Evolutionary conservation across 805 yeast species (phyloP).

Genomic region (Brettanomyces custersianus): DNA sequence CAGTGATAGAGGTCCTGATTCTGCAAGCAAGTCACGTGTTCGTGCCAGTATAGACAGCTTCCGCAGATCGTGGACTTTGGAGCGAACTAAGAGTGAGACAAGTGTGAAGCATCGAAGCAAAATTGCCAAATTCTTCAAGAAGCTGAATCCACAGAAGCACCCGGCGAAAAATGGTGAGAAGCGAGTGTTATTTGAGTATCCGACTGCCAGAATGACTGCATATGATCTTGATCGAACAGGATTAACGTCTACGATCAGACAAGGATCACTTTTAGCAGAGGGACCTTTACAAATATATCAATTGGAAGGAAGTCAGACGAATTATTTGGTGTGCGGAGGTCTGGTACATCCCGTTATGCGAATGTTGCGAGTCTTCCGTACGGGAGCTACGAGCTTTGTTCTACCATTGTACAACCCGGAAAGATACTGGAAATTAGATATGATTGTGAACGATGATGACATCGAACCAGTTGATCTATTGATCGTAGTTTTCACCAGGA

Average conservation of each 20-base stretch:
- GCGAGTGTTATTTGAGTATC: conserved; percentile 2
- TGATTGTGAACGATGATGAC: conserved; percentile 18
- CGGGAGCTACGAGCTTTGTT: conserved; percentile 39
- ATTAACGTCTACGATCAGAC: conserved; percentile 3
- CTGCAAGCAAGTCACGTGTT: too few species aligned
- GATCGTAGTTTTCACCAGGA: conserved; percentile 15
- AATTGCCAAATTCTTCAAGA: conserved; percentile 1
- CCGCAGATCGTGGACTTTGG: too few species aligned
- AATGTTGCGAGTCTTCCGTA: conserved; percentile 46
- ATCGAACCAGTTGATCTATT: conserved; percentile 19
- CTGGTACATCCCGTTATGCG: conserved; percentile 71
- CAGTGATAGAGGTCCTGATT: too few species aligned
- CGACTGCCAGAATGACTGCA: conserved; percentile 3
- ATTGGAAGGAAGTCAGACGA: conserved; percentile 41
- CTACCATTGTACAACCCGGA: conserved; percentile 67
- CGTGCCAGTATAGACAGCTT: too few species aligned
- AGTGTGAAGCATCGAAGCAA: not conserved
- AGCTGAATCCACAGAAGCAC: not conserved
- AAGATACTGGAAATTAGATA: conserved; percentile 52
- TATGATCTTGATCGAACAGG: conserved; percentile 1
- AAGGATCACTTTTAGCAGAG: conserved; percentile 46
- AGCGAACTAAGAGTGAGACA: too few species aligned
- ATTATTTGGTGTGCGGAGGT: conserved; percentile 58
- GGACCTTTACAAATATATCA: conserved; percentile 55
- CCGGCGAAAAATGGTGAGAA: conserved; percentile 5